A percentile compares a stretch with the other conserved stretches of the same genome.
Conservation (phyloP, 2,329 filamentous ascomycete species). For the Pseudonectria buxi region DNA sequence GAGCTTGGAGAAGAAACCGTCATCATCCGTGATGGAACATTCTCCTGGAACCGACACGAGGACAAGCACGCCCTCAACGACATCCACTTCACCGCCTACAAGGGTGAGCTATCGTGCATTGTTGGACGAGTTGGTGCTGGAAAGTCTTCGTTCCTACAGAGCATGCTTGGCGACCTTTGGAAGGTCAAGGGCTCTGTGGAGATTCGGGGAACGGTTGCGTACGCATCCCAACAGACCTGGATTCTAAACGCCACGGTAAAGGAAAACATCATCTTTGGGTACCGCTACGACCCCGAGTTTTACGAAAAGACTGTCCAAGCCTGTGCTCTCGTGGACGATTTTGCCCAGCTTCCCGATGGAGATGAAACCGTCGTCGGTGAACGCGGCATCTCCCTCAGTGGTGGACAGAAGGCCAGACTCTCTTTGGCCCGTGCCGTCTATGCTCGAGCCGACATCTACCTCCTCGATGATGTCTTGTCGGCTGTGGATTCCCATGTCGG, state of each 20-base stretch:
- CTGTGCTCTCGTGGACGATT: conserved; percentile 86
- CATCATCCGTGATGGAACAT: conserved; percentile 73
- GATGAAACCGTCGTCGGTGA: conserved; percentile 97
- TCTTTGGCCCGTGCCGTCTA: conserved; percentile 92
- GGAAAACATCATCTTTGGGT: conserved; percentile 95
- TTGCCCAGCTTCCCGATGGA: conserved; percentile 85
- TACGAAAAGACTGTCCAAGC: conserved; percentile 90
- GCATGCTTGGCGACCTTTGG: conserved; percentile 85
- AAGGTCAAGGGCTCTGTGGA: conserved; percentile 79
- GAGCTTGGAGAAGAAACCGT: conserved; percentile 81
- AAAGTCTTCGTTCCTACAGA: conserved; percentile 87
- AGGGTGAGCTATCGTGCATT: conserved; percentile 87
- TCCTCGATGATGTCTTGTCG: conserved; percentile 89
- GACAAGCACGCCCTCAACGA: conserved; percentile 65
- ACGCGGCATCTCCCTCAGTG: conserved; percentile 90
- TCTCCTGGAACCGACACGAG: conserved; percentile 90
- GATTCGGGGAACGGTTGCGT: conserved; percentile 76
- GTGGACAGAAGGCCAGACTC: conserved; percentile 90
- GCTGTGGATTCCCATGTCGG: conserved; percentile 98
- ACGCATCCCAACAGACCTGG: conserved; percentile 90
- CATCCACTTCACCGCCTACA: conserved; percentile 82
- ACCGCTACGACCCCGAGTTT: conserved; percentile 87
- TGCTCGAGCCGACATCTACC: conserved; percentile 89
- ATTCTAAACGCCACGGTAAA: conserved; percentile 97
- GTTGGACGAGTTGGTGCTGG: conserved; percentile 92